These are phyloP conservation scores for Colletotrichum sp. DNA, from an alignment of 2,329 filamentous ascomycete genomes.

Conservation along the genomic window DNA sequence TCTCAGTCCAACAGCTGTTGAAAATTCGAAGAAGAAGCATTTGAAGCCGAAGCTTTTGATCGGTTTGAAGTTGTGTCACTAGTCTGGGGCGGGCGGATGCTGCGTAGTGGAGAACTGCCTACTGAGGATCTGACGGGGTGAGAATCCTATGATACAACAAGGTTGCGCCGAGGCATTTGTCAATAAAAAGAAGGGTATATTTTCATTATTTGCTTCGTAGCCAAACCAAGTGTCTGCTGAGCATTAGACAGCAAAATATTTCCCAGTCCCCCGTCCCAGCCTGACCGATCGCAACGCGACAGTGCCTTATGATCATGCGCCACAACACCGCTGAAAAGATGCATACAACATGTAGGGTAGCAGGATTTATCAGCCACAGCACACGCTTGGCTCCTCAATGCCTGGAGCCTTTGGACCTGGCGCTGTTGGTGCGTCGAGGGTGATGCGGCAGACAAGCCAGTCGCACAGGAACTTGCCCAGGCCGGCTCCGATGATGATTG, in stretches of 20 bases:
- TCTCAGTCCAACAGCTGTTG: background rate
- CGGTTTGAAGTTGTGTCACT: background rate
- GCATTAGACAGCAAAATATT: background rate
- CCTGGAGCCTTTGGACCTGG: conserved; percentile 29
- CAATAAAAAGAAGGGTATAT: conserved; percentile 6
- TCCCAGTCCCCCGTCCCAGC: background rate
- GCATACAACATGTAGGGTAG: background rate
- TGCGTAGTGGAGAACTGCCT: background rate
- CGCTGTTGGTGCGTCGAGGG: background rate
- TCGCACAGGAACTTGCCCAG: conserved; percentile 60
- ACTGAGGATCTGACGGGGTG: background rate
- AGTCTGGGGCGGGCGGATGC: background rate
- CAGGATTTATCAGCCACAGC: conserved; percentile 41
- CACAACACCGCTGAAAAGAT: background rate
- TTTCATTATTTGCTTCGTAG: background rate
- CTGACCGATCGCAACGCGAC: background rate
- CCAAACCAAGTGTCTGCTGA: background rate
- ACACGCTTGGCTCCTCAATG: conserved; percentile 52
- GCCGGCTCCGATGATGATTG: conserved; percentile 51
- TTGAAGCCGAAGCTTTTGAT: background rate
- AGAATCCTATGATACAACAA: background rate
- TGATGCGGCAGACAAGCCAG: conserved; percentile 52
- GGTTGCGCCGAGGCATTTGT: background rate
- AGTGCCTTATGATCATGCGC: background rate
- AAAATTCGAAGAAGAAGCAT: background rate